These are phyloP conservation scores for Priceomyces carsonii DNA, from an alignment of 805 yeast species.

Conservation along the genomic window DNA sequence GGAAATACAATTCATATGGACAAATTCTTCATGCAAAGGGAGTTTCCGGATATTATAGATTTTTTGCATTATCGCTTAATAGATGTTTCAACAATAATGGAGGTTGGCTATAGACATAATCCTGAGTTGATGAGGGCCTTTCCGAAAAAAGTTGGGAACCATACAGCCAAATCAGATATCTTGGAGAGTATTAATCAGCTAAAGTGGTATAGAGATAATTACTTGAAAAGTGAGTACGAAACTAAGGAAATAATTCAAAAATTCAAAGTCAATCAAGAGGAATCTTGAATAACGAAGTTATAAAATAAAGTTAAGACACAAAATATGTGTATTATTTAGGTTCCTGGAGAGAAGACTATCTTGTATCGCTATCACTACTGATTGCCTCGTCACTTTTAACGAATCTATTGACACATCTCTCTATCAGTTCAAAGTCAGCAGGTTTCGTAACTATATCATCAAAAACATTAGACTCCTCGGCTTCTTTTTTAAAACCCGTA, in stretches of 20 bases:
- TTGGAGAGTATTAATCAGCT: slow-evolving; percentile 85
- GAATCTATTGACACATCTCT: slow-evolving; percentile 21
- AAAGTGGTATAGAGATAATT: slow-evolving; percentile 71
- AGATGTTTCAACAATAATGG: slow-evolving; percentile 88
- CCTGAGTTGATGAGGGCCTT: slow-evolving; percentile 53
- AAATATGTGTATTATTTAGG: too few species aligned
- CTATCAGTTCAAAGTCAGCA: slow-evolving; percentile 23
- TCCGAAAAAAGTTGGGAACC: slow-evolving; percentile 69
- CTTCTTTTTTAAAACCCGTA: slow-evolving; percentile 72
- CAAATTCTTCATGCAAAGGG: slow-evolving; percentile 75
- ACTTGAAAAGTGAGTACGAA: slow-evolving; percentile 41
- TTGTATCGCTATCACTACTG: slow-evolving; percentile 22
- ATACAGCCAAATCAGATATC: slow-evolving; percentile 89
- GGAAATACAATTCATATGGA: slow-evolving; percentile 96
- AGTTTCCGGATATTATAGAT: slow-evolving; percentile 74
- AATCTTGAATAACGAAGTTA: too few species aligned
- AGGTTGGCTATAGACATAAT: slow-evolving; percentile 77
- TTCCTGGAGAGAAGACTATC: too few species aligned
- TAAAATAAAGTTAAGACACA: too few species aligned
- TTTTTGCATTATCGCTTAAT: slow-evolving; percentile 72
- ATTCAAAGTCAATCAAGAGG: too few species aligned
- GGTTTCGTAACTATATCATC: slow-evolving; percentile 80
- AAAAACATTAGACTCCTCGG: slow-evolving; percentile 53
- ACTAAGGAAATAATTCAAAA: slow-evolving; percentile 9
- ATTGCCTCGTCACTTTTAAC: slow-evolving; percentile 24